Base-by-base conservation (phyloP, 179 eudicot species). In the Carnegiea gigantea region DNA sequence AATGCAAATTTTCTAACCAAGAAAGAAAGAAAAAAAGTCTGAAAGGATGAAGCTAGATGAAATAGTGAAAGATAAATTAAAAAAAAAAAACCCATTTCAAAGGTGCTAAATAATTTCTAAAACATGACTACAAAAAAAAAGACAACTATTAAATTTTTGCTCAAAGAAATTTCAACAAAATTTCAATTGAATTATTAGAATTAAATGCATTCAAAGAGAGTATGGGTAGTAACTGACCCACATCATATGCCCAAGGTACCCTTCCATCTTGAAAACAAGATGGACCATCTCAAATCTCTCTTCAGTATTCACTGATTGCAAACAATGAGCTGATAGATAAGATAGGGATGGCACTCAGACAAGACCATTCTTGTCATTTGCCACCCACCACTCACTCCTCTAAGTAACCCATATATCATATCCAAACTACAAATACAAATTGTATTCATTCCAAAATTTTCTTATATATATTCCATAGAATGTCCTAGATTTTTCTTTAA, bases 241-340 rank as follows among this genome's bases (percentile, higher is more conserved):
- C 64, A 73, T 79, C 81, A 84, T 77, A 84, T 77, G 78, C 78
- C 64, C 21, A 77, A 84, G 81, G 60, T 80, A 43, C 83, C 78
- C 57, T 77, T 24, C 40, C 26, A 53, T 83, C 17, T 30, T 40
- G 44, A 5, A 40, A 40, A 40, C 0, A 40, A 40, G 0, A 40
- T 76, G 83, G 86, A 70, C 81, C 80, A 84, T 84, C 38, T 67
- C 79, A 44, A 72, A 73, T 18, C 26, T 65, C 8, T 65, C 23
- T 13, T 59, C 36, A 9, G 38, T 65, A 36, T 36, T 83, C 13
- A 44, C 38, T 77, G 59, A 38, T 80, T 77, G 65, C 79, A 77
- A 81, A 51, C 73, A 48, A 73, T 40, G 18, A 59, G 48, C 64
- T 53, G 84, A 84, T 81, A 64, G 44, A 40, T 40, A 40, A 84